A percentile compares a stretch with the other conserved stretches of the same genome.
phyloP scores from a whole-genome alignment of 345 rosid species.

The Arabidopsis arenosa region DNA sequence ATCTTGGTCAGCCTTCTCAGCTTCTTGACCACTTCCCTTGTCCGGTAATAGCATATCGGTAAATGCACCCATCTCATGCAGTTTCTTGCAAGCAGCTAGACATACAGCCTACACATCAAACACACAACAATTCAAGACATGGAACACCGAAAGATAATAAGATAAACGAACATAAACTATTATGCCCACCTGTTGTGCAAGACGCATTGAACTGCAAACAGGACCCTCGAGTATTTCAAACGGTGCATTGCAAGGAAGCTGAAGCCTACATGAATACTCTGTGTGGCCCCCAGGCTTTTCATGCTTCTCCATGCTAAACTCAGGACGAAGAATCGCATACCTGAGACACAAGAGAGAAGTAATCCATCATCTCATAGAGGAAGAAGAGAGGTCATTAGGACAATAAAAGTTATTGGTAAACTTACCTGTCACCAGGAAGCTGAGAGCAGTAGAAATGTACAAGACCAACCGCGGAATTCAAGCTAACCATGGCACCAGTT shows the following conservation, averaged over 20 bases:
- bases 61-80: slow-evolving; percentile 99
- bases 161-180: slow-evolving; percentile 2
- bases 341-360: slow-evolving; percentile 48
- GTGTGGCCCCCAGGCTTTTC: slow-evolving; percentile 91
- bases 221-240: slow-evolving; percentile 98
- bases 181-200: slow-evolving; percentile 86
- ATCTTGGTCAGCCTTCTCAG: slow-evolving; percentile 74
- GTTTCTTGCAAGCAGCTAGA: slow-evolving; percentile 98
- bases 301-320: slow-evolving; percentile 86
- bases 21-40: slow-evolving; percentile 93
- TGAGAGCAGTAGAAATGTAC: slow-evolving; percentile 96
- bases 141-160: neutral
- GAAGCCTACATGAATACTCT: slow-evolving; percentile 97
- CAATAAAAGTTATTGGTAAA: neutral
- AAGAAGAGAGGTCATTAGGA: slow-evolving; percentile 6
- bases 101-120: slow-evolving; percentile 81
- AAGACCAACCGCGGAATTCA: slow-evolving; percentile 96
- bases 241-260: slow-evolving; percentile 97
- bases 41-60: slow-evolving; percentile 99
- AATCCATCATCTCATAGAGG: slow-evolving; percentile 11
- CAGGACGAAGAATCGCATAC: slow-evolving; percentile 96
- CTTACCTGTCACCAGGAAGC: slow-evolving; percentile 95
- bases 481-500: slow-evolving; percentile 98
- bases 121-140: slow-evolving; percentile 35
- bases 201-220: slow-evolving; percentile 85